These are phyloP conservation scores for Boehmeria nivea DNA, from an alignment of 306 rosid species.

Conservation along the genomic window DNA sequence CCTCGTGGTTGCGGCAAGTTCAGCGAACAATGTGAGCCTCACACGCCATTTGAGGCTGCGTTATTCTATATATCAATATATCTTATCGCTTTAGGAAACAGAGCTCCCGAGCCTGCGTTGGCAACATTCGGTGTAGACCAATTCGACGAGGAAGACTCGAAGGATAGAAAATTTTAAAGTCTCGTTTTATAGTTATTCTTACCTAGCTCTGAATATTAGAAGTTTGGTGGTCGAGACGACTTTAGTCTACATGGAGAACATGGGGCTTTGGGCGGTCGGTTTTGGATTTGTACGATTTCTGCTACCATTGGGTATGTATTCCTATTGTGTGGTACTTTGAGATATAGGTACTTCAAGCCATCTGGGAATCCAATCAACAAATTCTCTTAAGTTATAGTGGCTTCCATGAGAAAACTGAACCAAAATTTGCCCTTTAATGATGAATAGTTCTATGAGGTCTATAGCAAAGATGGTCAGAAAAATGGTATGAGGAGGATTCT, in stretches of 20 bases:
- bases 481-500: slow-evolving; percentile 31
- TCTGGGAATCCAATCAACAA: slow-evolving; percentile 48
- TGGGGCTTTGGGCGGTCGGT: slow-evolving; percentile 48
- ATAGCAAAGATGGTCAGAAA: slow-evolving; percentile 20
- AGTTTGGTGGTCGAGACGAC: slow-evolving; percentile 46
- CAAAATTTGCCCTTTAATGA: slow-evolving; percentile 33
- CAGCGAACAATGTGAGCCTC: slow-evolving; percentile 43
- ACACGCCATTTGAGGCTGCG: slow-evolving; percentile 25
- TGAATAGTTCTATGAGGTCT: slow-evolving; percentile 39
- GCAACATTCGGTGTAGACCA: slow-evolving; percentile 60
- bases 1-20: slow-evolving; percentile 51
- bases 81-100: slow-evolving; percentile 53
- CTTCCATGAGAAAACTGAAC: slow-evolving; percentile 40
- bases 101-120: slow-evolving; percentile 53
- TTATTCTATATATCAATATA: slow-evolving; percentile 51
- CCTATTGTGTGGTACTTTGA: slow-evolving; percentile 35
- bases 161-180: slow-evolving; percentile 36
- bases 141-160: slow-evolving; percentile 45
- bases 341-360: slow-evolving; percentile 47
- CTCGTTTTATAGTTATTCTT: slow-evolving; percentile 55
- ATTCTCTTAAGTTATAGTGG: slow-evolving; percentile 47
- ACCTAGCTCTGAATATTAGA: slow-evolving; percentile 52
- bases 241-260: slow-evolving; percentile 42
- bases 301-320: slow-evolving; percentile 28
- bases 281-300: slow-evolving; percentile 40